Evolutionary conservation across 306 rosid genomes (phyloP).

Genomic region (Mimosa pudica): DNA sequence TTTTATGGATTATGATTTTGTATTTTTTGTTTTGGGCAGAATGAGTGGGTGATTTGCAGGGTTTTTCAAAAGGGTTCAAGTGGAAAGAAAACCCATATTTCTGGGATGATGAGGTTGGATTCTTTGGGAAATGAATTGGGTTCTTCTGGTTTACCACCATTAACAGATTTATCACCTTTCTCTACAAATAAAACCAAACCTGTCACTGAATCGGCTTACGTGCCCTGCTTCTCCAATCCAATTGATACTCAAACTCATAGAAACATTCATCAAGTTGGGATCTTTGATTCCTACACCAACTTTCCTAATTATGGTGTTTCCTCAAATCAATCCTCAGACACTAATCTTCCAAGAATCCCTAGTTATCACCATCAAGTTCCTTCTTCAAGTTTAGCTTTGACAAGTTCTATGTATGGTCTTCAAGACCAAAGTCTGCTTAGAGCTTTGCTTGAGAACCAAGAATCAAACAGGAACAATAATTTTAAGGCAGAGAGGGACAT

Average conservation of each 20-base stretch:
- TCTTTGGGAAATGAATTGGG: constrained; percentile 46
- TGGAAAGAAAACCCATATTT: constrained; percentile 72
- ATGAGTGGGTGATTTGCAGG: constrained; percentile 96
- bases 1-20: not conserved
- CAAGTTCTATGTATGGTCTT: constrained; percentile 39
- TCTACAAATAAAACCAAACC: constrained; percentile 41
- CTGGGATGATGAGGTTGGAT: constrained; percentile 59
- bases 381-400: constrained; percentile 39
- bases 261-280: constrained; percentile 52
- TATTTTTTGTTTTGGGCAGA: constrained; percentile 51
- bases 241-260: constrained; percentile 49
- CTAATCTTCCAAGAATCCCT: constrained; percentile 43
- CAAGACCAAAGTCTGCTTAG: constrained; percentile 63
- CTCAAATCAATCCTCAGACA: constrained; percentile 38
- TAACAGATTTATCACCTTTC: constrained; percentile 64
- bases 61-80: constrained; percentile 76
- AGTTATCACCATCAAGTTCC: constrained; percentile 32
- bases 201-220: constrained; percentile 58
- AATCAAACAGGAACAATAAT: constrained; percentile 43
- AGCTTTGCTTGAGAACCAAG: constrained; percentile 60
- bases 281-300: constrained; percentile 52
- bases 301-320: constrained; percentile 41
- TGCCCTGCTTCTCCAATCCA: constrained; percentile 99
- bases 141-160: constrained; percentile 64
- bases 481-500: constrained; percentile 69